These are phyloP conservation scores for Colletotrichum liaoningense DNA, from an alignment of 2,329 filamentous ascomycete genomes.

Conservation along the genomic window DNA sequence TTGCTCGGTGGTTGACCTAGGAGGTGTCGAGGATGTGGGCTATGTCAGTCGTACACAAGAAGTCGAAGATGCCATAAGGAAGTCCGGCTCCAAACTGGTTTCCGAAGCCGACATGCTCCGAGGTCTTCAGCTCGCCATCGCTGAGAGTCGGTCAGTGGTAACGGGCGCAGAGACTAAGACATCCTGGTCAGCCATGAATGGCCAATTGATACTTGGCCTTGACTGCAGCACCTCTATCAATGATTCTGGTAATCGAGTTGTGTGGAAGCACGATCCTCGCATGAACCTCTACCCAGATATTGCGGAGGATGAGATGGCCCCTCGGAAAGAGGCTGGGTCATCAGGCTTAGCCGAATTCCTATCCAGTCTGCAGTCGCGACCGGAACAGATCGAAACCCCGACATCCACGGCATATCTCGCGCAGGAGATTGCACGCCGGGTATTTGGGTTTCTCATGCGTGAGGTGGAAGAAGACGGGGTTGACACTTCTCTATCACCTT, in stretches of 20 bases:
- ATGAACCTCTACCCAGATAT: not conserved
- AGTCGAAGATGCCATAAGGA: conserved; percentile 36
- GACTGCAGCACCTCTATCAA: not conserved
- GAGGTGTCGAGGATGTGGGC: conserved; percentile 50
- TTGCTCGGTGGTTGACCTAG: conserved; percentile 52
- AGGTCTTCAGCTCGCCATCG: conserved; percentile 7
- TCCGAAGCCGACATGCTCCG: conserved; percentile 1
- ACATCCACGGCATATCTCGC: not conserved
- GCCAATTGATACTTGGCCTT: not conserved
- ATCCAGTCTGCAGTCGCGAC: not conserved
- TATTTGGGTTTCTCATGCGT: conserved; percentile 1
- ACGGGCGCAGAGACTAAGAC: too few species aligned
- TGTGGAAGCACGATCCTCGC: conserved; percentile 16
- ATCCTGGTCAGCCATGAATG: not conserved
- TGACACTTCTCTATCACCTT: conserved; percentile 13
- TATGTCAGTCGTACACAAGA: conserved; percentile 47
- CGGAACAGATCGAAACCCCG: not conserved
- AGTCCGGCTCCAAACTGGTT: conserved; percentile 1
- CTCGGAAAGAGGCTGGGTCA: not conserved
- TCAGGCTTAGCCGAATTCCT: not conserved
- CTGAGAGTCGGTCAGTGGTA: not conserved
- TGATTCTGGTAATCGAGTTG: not conserved
- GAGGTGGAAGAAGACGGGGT: not conserved
- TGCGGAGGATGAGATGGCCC: too few species aligned
- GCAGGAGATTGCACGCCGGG: not conserved